Base-by-base conservation (phyloP, 495 filamentous ascomycete genomes). In the Thermothielavioides terrestris region DNA sequence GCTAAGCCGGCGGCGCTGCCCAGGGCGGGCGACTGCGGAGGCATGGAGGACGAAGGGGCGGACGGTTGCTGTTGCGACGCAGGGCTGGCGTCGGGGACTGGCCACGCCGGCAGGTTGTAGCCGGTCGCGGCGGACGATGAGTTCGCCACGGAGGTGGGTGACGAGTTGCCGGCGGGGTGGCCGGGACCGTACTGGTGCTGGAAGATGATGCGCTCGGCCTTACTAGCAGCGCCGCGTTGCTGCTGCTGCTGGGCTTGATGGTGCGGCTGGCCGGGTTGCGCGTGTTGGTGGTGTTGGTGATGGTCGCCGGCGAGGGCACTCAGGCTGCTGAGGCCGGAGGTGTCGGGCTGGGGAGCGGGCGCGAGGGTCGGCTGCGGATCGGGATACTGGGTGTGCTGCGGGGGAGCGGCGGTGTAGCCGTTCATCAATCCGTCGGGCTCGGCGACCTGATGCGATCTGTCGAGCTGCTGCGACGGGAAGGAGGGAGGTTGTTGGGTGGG, bases 111-210 rank as follows among this genome's bases (percentile, higher is more conserved):
- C n/a, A 61, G 45, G 53, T 51, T 63, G 55, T 58, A 59, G 30
- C 42, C 31, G 37, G 53, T 18, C n/a, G 49, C 48, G 53, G 59
- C 49, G 49, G 68, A 47, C 11, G 57, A 26, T 21, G 67, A 52
- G 54, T 57, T 70, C 44, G 65, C 50, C 46, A 64, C 69, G 61
- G 63, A 62, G 36, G 63, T 59, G 51, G 68, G 55, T 41, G 68
- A 47, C 38, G 62, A 43, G 57, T 62, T 58, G 63, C 54, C 53
- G 44, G 53, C 49, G 54, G 63, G 48, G 54, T 66, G 64, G 55
- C 54, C 46, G 44, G 58, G 60, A 55, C 57, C 61, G 59, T 64
- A 62, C 31, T 58, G 51, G 38, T 52, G 61, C 36, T 56, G 59
- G 46, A 60, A 66, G 31, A 59, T 39, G 40, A 55, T 55, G 46